phyloP scores from a whole-genome alignment of 2,329 filamentous ascomycete genomes.

The Colletotrichum orchidophilum region DNA sequence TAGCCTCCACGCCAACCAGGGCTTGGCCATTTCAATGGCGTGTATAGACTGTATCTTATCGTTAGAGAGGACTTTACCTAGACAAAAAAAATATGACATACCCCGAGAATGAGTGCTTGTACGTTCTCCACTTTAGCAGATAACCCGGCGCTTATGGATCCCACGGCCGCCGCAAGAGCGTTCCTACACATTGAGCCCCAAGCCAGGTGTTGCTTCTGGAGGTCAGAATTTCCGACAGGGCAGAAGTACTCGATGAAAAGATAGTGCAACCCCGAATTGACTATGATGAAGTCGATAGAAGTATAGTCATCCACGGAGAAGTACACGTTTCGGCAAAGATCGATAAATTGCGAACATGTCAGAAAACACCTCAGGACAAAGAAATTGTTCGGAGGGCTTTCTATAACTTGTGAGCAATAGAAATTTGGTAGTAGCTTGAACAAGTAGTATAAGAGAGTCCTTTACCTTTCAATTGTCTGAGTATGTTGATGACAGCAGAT shows the following conservation, averaged over 20 bases:
- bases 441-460: accelerated
- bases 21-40: slow-evolving; percentile 13
- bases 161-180: background rate
- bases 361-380: slow-evolving; percentile 1
- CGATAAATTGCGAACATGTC: slow-evolving; percentile 55
- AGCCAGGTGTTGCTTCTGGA: background rate
- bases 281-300: slow-evolving; percentile 58
- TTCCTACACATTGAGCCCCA: background rate
- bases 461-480: slow-evolving; percentile 5
- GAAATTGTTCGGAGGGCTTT: background rate
- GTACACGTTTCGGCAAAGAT: slow-evolving; percentile 58
- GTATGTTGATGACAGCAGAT: background rate
- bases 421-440: background rate
- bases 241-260: slow-evolving; percentile 52
- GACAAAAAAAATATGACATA: background rate
- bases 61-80: background rate
- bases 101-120: background rate
- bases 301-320: slow-evolving; percentile 61
- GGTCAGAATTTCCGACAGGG: background rate
- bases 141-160: background rate
- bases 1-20: slow-evolving; percentile 13
- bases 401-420: background rate
- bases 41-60: background rate
- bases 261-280: slow-evolving; percentile 59
- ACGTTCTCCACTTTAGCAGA: background rate